A percentile compares a stretch with the other conserved stretches of the same genome.
phyloP scores from a whole-genome alignment of 2,329 filamentous ascomycete genomes.

The Hirsutella thompsonii region DNA sequence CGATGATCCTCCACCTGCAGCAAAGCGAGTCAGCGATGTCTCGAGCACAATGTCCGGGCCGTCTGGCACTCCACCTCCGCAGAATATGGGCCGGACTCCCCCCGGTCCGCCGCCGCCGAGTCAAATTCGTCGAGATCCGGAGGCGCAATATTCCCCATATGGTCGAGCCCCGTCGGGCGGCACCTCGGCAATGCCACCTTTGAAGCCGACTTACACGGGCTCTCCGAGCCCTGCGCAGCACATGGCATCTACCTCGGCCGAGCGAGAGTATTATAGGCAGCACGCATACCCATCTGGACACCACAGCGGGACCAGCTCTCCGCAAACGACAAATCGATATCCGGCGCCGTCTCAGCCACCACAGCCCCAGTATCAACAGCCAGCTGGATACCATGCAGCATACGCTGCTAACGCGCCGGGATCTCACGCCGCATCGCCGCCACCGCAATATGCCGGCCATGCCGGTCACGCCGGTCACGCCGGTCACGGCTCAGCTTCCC shows the following conservation, averaged over 20 bases:
- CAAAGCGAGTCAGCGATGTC: slow-evolving; percentile 39
- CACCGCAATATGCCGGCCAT: slow-evolving; percentile 38
- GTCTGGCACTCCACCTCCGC: slow-evolving; percentile 37
- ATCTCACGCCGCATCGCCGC: slow-evolving; percentile 34
- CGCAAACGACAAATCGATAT: slow-evolving; percentile 34
- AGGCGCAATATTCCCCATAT: slow-evolving; percentile 34
- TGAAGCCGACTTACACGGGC: slow-evolving; percentile 38
- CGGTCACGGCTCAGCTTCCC: slow-evolving; percentile 24
- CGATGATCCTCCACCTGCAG: slow-evolving; percentile 38
- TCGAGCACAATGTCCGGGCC: slow-evolving; percentile 24
- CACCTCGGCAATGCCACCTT: slow-evolving; percentile 36
- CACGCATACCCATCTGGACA: slow-evolving; percentile 22
- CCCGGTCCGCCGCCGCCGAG: slow-evolving; percentile 25
- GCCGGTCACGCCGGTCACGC: slow-evolving; percentile 21
- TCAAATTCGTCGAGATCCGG: slow-evolving; percentile 35
- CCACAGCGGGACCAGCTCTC: slow-evolving; percentile 28
- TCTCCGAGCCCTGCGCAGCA: slow-evolving; percentile 36
- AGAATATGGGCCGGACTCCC: slow-evolving; percentile 26
- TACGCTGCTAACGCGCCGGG: slow-evolving; percentile 24
- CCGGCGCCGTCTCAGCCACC: slow-evolving; percentile 24
- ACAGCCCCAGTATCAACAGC: slow-evolving; percentile 28
- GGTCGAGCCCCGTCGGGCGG: slow-evolving; percentile 18
- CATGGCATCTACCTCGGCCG: slow-evolving; percentile 22
- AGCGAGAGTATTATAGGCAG: slow-evolving; percentile 36
- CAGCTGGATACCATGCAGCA: slow-evolving; percentile 27